Evolutionary conservation across 148 eudicot species (phyloP), one percentile per base, ranked within the genome.

Genomic region (Rhododendron vialii): DNA sequence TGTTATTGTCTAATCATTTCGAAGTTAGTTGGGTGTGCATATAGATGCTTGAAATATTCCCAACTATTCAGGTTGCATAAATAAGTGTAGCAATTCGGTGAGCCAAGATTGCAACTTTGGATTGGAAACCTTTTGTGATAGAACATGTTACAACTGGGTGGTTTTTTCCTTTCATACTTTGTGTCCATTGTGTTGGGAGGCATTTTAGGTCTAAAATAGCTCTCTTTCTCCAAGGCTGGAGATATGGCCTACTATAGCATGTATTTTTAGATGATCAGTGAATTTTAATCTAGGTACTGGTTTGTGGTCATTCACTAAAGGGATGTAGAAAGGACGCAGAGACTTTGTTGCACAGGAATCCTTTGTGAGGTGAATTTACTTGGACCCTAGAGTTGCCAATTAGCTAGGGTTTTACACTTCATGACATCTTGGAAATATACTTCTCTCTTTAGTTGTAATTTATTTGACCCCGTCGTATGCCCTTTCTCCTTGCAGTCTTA

Each of bases 11-110:
- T 50, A 74, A 30, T 74, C 79, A 20, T 14, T 51, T 67, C 33
- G 35, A 84, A 61, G 84, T 14, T 67, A 82, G 26, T 41, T 82
- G 77, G 48, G 33, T n/a, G 9, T 73, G 85, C 86, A 73, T 74
- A 24, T 24, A 47, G 65, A 84, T 53, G 73, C 69, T 84, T 35
- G 80, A 43, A n/a, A 45, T 47, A 67, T 59, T 57, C 74, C 67
- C 13, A 30, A 79, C 35, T n/a, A 79, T n/a, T 22, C 2, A 79
- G 17, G 82, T n/a, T n/a, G 9, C 53, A 20, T 28, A 50, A 14
- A 3, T 17, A 8, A 20, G 18, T 14, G 18, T 30, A 30, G 67
- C 14, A 81, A 80, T 51, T 17, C 33, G 41, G 43, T 80, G n/a
- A 80, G 63, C 41, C 84, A 35, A 57, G 48, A 47, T 18, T 18